Percentiles rank a stretch among this genome's conserved stretches.
phyloP scores from a whole-genome alignment of 371 early-diverging fungal species.

The Gilbertella persicaria region DNA sequence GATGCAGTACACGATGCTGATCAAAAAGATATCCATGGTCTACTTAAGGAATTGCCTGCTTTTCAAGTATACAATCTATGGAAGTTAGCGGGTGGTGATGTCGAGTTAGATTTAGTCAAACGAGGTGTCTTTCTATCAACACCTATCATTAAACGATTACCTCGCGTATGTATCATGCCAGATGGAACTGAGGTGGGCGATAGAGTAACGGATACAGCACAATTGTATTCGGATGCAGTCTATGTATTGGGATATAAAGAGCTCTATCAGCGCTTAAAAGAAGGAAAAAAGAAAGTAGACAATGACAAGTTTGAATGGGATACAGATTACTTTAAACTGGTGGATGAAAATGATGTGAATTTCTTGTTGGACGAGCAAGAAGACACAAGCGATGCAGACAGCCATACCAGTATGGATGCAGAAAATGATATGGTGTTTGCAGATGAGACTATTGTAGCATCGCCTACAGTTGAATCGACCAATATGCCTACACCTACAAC shows the following conservation, averaged over 20 bases:
- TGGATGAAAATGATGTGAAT: conserved; percentile 67
- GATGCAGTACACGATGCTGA: conserved; percentile 11
- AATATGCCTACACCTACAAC: conserved; percentile 26
- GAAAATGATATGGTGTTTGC: conserved; percentile 34
- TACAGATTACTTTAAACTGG: conserved; percentile 62
- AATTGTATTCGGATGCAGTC: conserved; percentile 56
- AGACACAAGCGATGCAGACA: conserved; percentile 20
- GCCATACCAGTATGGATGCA: neutral
- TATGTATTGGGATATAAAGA: conserved; percentile 58
- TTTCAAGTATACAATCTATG: conserved; percentile 63
- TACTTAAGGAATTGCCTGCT: conserved; percentile 42
- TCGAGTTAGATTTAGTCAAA: conserved; percentile 59
- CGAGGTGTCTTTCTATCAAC: conserved; percentile 57
- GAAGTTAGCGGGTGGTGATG: conserved; percentile 70
- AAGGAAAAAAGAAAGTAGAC: conserved; percentile 26
- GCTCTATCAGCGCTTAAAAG: conserved; percentile 51
- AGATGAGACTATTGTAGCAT: conserved; percentile 18
- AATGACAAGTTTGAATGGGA: conserved; percentile 64
- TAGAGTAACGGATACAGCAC: conserved; percentile 43
- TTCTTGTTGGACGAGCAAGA: conserved; percentile 47
- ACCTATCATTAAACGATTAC: conserved; percentile 63
- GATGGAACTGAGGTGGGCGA: conserved; percentile 52
- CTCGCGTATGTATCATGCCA: conserved; percentile 46
- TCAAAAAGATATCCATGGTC: conserved; percentile 22
- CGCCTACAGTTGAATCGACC: neutral